Conservation (phyloP, 2,329 filamentous ascomycete genomes). For the Dothideomycetes sp. region DNA sequence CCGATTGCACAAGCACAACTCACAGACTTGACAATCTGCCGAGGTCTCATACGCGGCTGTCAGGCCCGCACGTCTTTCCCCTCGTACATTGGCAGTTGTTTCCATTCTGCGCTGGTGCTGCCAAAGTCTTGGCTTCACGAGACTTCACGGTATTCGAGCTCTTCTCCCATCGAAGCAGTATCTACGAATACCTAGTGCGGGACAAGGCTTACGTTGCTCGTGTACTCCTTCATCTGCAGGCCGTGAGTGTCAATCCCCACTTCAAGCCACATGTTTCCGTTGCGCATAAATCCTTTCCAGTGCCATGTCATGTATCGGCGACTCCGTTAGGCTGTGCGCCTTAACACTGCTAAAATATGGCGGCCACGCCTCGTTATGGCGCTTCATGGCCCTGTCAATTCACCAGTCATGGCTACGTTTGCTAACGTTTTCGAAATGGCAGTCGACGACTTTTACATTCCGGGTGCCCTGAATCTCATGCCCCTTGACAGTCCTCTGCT, state of each 20-base stretch:
- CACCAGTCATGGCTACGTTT: no score
- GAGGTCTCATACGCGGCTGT: no score
- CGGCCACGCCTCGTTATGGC: neutral
- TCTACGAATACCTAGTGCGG: no score
- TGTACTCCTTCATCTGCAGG: neutral
- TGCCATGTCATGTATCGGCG: neutral
- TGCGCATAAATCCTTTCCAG: neutral
- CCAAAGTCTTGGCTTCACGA: no score
- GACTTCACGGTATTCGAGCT: no score
- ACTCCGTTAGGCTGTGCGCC: neutral
- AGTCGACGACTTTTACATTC: neutral
- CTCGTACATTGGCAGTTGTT: no score
- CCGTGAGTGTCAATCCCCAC: neutral
- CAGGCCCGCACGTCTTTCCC: no score
- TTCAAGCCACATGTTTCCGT: neutral
- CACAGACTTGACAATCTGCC: no score
- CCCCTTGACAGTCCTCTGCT: slow-evolving; percentile 47
- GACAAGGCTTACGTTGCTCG: neutral
- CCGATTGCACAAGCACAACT: no score
- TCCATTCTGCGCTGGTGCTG: no score
- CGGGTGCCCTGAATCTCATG: slow-evolving; percentile 24
- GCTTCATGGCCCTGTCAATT: neutral
- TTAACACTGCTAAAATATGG: neutral
- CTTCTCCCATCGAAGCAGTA: no score
- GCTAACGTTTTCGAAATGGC: neutral